These are phyloP conservation scores for Candida corydali DNA, from an alignment of 805 yeast genomes.

Conservation along the genomic window DNA sequence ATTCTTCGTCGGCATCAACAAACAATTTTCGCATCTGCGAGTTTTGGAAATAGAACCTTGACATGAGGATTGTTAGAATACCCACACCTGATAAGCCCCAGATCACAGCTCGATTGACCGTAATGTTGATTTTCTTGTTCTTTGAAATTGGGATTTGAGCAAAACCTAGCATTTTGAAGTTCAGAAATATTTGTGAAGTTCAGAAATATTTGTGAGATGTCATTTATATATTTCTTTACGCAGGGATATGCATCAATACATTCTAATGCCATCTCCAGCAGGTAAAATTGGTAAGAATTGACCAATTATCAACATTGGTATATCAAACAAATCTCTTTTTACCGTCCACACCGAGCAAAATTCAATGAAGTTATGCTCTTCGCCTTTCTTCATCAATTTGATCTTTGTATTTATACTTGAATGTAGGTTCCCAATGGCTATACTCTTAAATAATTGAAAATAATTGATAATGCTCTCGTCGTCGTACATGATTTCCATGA, in stretches of 20 bases:
- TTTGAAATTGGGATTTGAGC: constrained; percentile 3
- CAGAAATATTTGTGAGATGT: too few relatives aligned
- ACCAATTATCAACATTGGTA: constrained; percentile 81
- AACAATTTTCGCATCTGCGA: constrained; percentile 27
- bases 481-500: constrained; percentile 74
- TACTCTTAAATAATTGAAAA: constrained; percentile 64
- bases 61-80: constrained; percentile 30
- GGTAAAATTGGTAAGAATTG: constrained; percentile 67
- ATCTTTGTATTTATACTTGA: constrained; percentile 50
- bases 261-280: constrained; percentile 28
- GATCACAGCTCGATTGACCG: constrained; percentile 24
- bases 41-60: constrained; percentile 24
- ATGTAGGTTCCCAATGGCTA: constrained; percentile 66
- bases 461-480: constrained; percentile 70
- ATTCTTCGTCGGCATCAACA: constrained; percentile 24
- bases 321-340: constrained; percentile 75
- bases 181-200: too few relatives aligned
- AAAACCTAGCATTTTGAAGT: constrained; percentile 1
- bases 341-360: constrained; percentile 86
- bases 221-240: not conserved
- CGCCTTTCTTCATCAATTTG: constrained; percentile 35
- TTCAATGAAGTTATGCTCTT: constrained; percentile 39
- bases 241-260: constrained; percentile 17
- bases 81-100: constrained; percentile 32
- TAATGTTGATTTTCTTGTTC: not conserved